Evolutionary conservation across 768 basidiomycete species (phyloP).

Genomic region (Chalciporus chontae): DNA sequence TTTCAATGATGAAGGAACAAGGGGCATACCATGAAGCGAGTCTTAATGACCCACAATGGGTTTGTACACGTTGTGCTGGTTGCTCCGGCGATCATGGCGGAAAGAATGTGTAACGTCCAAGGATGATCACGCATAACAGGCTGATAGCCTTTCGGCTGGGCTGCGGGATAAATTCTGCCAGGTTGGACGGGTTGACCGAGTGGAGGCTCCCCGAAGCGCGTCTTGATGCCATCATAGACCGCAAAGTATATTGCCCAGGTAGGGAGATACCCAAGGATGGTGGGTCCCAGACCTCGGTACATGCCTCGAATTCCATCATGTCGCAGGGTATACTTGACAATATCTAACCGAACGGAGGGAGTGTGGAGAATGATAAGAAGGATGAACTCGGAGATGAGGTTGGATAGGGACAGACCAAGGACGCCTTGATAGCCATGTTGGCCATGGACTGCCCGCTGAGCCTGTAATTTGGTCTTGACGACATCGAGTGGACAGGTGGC

Average conservation of each 20-base stretch:
- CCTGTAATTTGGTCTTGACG: slow-evolving; percentile 95
- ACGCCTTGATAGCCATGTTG: slow-evolving; percentile 76
- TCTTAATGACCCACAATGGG: slow-evolving; percentile 99
- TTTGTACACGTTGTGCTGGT: slow-evolving; percentile 91
- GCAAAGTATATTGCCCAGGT: slow-evolving; percentile 99
- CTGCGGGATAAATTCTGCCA: slow-evolving; percentile 71
- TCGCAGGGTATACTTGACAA: slow-evolving; percentile 50
- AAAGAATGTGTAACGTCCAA: slow-evolving; percentile 85
- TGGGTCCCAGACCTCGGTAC: slow-evolving; percentile 97
- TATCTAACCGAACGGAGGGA: slow-evolving; percentile 36
- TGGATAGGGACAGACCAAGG: slow-evolving; percentile 46
- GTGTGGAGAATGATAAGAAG: slow-evolving; percentile 17
- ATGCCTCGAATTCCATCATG: slow-evolving; percentile 82
- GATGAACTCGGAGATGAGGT: slow-evolving; percentile 6
- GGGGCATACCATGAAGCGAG: slow-evolving; percentile 87
- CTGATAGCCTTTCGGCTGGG: slow-evolving; percentile 83
- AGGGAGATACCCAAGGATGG: slow-evolving; percentile 92
- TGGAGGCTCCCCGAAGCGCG: slow-evolving; percentile 66
- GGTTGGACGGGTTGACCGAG: slow-evolving; percentile 34
- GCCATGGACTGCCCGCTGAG: slow-evolving; percentile 72
- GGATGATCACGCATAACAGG: slow-evolving; percentile 77
- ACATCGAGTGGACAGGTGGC: slow-evolving; percentile 98
- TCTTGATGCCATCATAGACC: slow-evolving; percentile 95
- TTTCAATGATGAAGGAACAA: not conserved
- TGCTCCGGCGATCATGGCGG: slow-evolving; percentile 95